Evolutionary conservation across 805 yeast genomes (phyloP), one percentile per base, ranked within the genome.

Genomic region (Ogataea salicorniae): DNA sequence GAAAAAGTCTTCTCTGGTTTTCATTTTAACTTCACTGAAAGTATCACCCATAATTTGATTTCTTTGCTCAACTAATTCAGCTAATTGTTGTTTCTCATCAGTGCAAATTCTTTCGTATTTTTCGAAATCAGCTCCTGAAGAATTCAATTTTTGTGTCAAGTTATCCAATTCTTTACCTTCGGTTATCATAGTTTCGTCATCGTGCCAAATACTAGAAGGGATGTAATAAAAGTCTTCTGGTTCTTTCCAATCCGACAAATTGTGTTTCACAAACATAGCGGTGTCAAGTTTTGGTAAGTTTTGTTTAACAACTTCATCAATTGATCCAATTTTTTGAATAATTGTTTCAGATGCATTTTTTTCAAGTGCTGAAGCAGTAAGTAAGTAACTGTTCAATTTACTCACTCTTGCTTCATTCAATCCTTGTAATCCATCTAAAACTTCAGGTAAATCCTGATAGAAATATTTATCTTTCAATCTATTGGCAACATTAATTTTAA

Each of bases 171-270:
- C 87, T 6, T 73, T 75, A 39, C 77, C 75, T 5, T 76, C 71
- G 1, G 81, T 75, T 52, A 84, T 74, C 59, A 87, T 75, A 34
- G 77, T 70, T 54, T 89, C 96, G 66, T 94, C 97, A 60, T 94
- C 99, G 67, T 92, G 98, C 99, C 99, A 94, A 38, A 94, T 84
- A 31, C 90, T 83, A 23, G 95, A 83, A 1, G 98, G 97, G 52
- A 87, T 77, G 59, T 86, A 94, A 54, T 80, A 75, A 61, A 86
- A 88, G 68, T 92, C 98, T 6, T 71, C 72, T 1, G 97, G 98
- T 57, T 90, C 97, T 40, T 73, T 74, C 97, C 97, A 94, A 15
- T 71, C 72, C 16, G 64, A 68, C 23, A 76, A 52, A 63, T 94
- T 94, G 68, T 94, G 99, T 60, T 90, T 90, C 47, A 90, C 81